Evolutionary conservation across 148 eudicot genomes (phyloP), one percentile per base, ranked within the genome.

Genomic region (Dianthus caryophyllus): DNA sequence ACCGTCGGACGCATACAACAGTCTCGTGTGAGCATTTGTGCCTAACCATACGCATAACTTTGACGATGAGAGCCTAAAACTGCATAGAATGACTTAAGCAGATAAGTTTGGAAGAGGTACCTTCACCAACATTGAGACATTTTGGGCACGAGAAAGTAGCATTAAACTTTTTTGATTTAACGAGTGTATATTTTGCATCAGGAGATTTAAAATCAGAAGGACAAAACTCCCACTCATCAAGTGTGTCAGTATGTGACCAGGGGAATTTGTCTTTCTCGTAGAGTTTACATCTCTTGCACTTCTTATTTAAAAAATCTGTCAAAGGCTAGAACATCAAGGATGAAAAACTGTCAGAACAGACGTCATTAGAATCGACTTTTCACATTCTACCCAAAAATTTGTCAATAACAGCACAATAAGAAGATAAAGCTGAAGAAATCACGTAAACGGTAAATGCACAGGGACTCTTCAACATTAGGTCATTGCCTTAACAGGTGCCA

Each of bases 171-270:
- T 72, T 76, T 17, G 73, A 82, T 65, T 83, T 89, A 30, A 77
- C 63, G 70, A 54, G 83, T 48, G 59, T 72, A 71, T 86, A 90
- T 64, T 33, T 78, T 26, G 88, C 96, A 75, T 82, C 76, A 74
- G 72, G 25, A 21, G 71, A 60, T 12, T 54, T 71, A 65, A 94
- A 94, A 71, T 90, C 88, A 31, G 86, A 75, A 60, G 97, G 83
- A 67, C 98, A 94, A 64, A 94, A 60, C 76, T 88, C 97, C 97
- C 97, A 90, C 67, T 90, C 98, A 74, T 88, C 96, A 75, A 90
- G 88, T 71, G 65, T 71, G 27, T 82, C 87, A 71, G 82, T 84
- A 11, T 78, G 62, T 43, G 31, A 7, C 66, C 66, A 62, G 51
- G 68, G 71, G 16, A 94, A 4, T 43, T 75, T 29, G 67, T 83